Evolutionary conservation across 1,139 yeast genomes (phyloP), one percentile per base, ranked within the genome.

Genomic region (Petasospora rhodanensis): DNA sequence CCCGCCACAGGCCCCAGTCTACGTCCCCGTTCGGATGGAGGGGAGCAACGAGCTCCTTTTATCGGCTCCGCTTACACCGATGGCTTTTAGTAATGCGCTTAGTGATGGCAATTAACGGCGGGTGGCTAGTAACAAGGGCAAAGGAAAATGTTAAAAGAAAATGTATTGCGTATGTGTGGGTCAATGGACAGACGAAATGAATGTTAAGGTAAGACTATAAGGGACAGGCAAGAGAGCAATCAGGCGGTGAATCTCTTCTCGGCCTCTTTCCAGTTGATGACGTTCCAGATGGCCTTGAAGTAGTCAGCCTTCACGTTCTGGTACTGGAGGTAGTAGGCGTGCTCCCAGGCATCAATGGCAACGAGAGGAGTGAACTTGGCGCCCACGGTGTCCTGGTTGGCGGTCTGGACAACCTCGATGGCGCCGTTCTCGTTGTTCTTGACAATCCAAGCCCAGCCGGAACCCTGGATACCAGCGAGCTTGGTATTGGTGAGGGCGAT

Each of bases 291-390:
- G 43, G 95, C 94, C 67, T 86, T 81, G 76, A 89, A 89, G 69
- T 89, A 89, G 60, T 89, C 96, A 31, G 66, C 95, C 73, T 89
- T 89, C 59, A 81, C 91, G 67, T 89, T 89, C 66, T 85, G 83
- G 71, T 89, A 89, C 65, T 89, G 96, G 65, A 89, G 73, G 74
- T 89, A 89, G 71, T 87, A 89, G 35, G 97, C 96, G 58, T 89
- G 97, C 65, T 89, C 97, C 97, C 97, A 89, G 43, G 97, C 96
- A 57, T 89, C 97, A 59, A 89, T 85, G 34, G 96, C 97, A 41
- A 89, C 73, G 61, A 89, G 69, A 31, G 96, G 96, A 36, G 77
- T 71, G 57, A 75, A 71, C 19, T 74, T 68, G 25, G 86, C 82
- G 31, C 82, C 71, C 24, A 84, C 86, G 25, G 95, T 83, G 64